These are phyloP conservation scores for Melampsora larici-populina DNA, from an alignment of 1,284 basidiomycete genomes.

Conservation along the genomic window DNA sequence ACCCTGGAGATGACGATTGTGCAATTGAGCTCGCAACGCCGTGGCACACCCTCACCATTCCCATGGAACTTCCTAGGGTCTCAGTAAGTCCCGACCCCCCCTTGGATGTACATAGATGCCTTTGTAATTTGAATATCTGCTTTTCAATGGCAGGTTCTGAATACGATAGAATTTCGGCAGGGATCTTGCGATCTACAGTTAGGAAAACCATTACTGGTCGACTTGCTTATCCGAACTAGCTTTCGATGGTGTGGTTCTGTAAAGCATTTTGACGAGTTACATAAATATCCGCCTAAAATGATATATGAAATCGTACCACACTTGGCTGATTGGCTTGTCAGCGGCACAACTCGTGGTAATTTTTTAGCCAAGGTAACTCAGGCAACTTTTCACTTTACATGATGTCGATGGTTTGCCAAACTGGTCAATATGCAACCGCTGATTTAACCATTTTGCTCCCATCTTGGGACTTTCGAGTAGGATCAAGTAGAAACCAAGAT, in stretches of 20 bases:
- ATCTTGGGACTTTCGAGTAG: neutral
- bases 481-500: neutral
- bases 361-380: slow-evolving; percentile 19
- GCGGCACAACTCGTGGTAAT: slow-evolving; percentile 8
- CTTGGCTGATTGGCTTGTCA: slow-evolving; percentile 19
- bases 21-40: neutral
- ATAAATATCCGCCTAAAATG: neutral
- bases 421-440: neutral
- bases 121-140: neutral
- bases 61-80: neutral
- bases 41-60: slow-evolving; percentile 9
- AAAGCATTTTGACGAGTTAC: too few relatives aligned
- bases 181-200: slow-evolving; percentile 7
- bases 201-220: slow-evolving; percentile 11
- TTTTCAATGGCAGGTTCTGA: slow-evolving; percentile 24
- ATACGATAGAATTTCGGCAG: neutral
- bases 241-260: slow-evolving; percentile 12
- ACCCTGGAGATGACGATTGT: neutral
- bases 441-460: neutral
- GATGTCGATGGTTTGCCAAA: neutral
- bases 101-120: neutral
- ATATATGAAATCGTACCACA: slow-evolving; percentile 14
- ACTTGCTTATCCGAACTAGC: slow-evolving; percentile 14
- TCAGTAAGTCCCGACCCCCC: neutral
- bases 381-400: neutral